Conservation (phyloP, 371 early-diverging fungal species). For the Mortierella sp. region DNA sequence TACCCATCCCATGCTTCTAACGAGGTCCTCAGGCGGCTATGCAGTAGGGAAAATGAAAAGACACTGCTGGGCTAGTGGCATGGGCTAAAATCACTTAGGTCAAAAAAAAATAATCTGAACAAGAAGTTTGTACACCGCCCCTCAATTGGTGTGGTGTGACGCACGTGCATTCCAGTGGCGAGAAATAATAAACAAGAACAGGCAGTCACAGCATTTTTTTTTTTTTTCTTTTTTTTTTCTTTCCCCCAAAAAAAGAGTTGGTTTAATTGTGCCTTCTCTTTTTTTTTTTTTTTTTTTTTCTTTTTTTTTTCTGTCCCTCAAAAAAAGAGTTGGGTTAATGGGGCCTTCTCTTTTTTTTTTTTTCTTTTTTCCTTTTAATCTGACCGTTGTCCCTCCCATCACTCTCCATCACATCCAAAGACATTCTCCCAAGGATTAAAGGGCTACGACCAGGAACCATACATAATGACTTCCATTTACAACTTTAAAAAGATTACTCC, state of each 20-base stretch:
- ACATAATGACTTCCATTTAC: constrained; percentile 74
- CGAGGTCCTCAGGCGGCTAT: too few relatives aligned
- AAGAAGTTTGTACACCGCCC: too few relatives aligned
- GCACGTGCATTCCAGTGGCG: neutral
- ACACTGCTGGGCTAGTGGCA: too few relatives aligned
- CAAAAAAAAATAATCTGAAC: too few relatives aligned
- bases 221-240: too few relatives aligned
- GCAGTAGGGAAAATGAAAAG: too few relatives aligned
- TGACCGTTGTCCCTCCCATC: constrained; percentile 15
- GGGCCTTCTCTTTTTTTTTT: too few relatives aligned
- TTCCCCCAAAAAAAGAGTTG: neutral
- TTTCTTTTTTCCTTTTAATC: neutral
- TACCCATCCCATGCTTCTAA: too few relatives aligned
- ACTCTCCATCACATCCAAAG: constrained; percentile 5
- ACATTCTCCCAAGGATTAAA: neutral
- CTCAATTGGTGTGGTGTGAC: neutral
- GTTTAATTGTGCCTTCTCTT: neutral
- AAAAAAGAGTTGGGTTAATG: neutral
- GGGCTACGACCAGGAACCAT: constrained; percentile 8
- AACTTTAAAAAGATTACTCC: constrained; percentile 99
- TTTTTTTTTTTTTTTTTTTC: neutral
- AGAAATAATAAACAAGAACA: neutral
- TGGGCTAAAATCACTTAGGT: too few relatives aligned
- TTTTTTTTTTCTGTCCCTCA: neutral
- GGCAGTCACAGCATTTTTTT: constrained; percentile 3